Base-by-base conservation (phyloP, 345 rosid species). In the Abelmoschus esculentus region DNA sequence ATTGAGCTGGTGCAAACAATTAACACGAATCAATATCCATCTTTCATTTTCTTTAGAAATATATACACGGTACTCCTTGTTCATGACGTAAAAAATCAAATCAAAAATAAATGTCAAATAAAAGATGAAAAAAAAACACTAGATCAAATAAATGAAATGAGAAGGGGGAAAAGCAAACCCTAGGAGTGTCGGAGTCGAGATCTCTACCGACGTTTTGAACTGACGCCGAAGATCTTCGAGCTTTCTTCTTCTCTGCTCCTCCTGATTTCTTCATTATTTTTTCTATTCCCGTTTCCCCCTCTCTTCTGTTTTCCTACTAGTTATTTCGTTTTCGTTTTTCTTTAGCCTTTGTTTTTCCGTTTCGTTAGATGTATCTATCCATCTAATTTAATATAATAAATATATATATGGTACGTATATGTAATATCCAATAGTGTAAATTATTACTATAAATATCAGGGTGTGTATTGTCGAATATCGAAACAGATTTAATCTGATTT, bases 201-300 rank as follows among this genome's bases (percentile, higher is more conserved):
- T 95, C 97, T 83, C 88, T 85, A 70, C 76, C 74, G 75, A 86
- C 82, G 72, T 79, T 83, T 72, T 84, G 88, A 0, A 82, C 76
- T 77, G 89, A 83, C 22, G 80, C 88, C 12, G 93, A 72, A 42
- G 96, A 84, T 88, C 96, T 87, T 67, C 97, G 86, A 46, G 81
- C 90, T 76, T 95, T 86, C 83, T 91, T 95, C 86, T 88, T 95
- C 89, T 95, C 99, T 38, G 92, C 87, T 76, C 83, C 96, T 17
- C 26, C 26, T 1, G 93, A 74, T 80, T 89, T 86, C 91, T 88
- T 95, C 98, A 89, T 71, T 22, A 22, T 22, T 22, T 22, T 22
- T 31, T 3, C n/a, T 9, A 15, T 50, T 15, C 18, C 54, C 2
- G 6, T 50, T 72, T 75, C 42, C 7, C 42, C 6, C 40, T 34